Conservation (phyloP, 2,329 filamentous ascomycete genomes). For the Colletotrichum tofieldiae region DNA sequence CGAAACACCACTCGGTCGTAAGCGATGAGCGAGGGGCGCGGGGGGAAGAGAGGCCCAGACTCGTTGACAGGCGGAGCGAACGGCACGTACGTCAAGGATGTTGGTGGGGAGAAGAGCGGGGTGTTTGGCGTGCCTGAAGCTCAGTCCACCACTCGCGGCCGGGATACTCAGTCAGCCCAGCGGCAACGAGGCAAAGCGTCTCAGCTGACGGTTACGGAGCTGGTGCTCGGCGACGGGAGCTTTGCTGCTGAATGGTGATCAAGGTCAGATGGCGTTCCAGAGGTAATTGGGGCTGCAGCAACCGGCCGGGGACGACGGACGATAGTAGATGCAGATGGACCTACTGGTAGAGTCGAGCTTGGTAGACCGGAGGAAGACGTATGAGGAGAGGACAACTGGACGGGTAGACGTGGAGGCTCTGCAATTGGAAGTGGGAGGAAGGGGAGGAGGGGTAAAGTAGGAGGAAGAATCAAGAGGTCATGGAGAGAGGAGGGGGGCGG, state of each 20-base stretch:
- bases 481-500: constrained; percentile 15
- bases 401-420: constrained; percentile 15
- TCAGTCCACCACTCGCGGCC: constrained; percentile 35
- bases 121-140: constrained; percentile 39
- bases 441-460: constrained; percentile 28
- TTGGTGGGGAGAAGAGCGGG: constrained; percentile 38
- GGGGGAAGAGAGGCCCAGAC: constrained; percentile 33
- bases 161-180: constrained; percentile 30
- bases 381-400: not conserved
- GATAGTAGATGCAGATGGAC: constrained; percentile 12
- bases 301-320: not conserved
- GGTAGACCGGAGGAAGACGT: not conserved
- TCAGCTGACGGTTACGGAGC: constrained; percentile 1
- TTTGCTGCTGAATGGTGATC: not conserved
- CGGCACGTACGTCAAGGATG: constrained; percentile 37
- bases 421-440: not conserved
- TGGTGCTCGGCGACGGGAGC: not conserved
- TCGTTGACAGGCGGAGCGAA: constrained; percentile 29
- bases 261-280: constrained; percentile 6
- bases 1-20: constrained; percentile 23
- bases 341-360: constrained; percentile 5
- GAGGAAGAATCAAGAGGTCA: constrained; percentile 6
- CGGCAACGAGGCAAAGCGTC: constrained; percentile 8
- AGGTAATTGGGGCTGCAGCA: constrained; percentile 7
- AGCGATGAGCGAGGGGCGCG: constrained; percentile 1